Evolutionary conservation across 2,329 filamentous ascomycete genomes (phyloP).

Genomic region (Cladophialophora bantiana): DNA sequence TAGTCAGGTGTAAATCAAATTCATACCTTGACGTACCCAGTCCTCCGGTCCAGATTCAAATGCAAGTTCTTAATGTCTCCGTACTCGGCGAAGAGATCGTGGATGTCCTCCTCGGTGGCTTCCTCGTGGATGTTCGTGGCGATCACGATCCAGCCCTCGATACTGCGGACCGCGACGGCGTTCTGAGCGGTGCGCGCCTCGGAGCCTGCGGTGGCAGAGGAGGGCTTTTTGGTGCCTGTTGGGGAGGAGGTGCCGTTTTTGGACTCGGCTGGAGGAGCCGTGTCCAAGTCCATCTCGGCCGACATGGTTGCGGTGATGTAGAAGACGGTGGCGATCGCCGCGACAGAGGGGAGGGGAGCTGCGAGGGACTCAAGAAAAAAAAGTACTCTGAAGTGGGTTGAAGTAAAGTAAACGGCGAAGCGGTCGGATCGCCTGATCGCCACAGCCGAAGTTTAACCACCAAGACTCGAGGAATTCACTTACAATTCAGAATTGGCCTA

Average conservation of each 20-base stretch:
- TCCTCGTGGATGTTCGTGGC: slow-evolving; percentile 74
- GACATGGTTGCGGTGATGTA: slow-evolving; percentile 47
- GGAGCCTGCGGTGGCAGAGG: slow-evolving; percentile 37
- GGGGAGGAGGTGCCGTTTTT: slow-evolving; percentile 37
- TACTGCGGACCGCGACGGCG: slow-evolving; percentile 68
- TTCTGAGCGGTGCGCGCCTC: slow-evolving; percentile 54
- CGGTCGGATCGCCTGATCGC: no score
- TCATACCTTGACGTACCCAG: slow-evolving; percentile 71
- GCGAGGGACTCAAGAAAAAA: not conserved
- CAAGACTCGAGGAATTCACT: not conserved
- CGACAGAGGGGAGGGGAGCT: not conserved
- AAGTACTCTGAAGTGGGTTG: not conserved
- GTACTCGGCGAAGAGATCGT: slow-evolving; percentile 70
- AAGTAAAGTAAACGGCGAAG: no score
- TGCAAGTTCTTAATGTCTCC: slow-evolving; percentile 73
- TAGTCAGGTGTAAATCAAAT: no score
- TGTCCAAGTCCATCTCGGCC: slow-evolving; percentile 56
- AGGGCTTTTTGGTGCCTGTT: slow-evolving; percentile 28
- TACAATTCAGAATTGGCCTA: not conserved
- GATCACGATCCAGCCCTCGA: slow-evolving; percentile 74
- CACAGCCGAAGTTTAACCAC: not conserved
- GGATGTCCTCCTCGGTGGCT: slow-evolving; percentile 70
- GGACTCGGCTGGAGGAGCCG: slow-evolving; percentile 39
- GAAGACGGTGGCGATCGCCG: not conserved
- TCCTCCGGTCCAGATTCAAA: slow-evolving; percentile 69